A percentile compares a stretch with the other conserved stretches of the same genome.
phyloP scores from a whole-genome alignment of 2,329 filamentous ascomycete species.

The Diaporthe nobilis region DNA sequence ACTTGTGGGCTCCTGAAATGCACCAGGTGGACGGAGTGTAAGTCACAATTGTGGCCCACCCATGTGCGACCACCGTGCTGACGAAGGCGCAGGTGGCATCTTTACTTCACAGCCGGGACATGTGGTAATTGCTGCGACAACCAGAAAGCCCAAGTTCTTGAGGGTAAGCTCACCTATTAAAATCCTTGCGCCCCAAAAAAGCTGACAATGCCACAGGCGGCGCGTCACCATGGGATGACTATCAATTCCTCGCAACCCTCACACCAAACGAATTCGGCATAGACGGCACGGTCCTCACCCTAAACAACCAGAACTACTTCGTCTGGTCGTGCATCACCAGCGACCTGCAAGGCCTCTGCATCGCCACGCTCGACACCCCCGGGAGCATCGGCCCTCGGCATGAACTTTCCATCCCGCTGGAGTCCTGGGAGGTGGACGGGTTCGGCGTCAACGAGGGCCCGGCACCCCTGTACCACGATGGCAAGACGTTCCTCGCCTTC shows the following conservation, averaged over 20 bases:
- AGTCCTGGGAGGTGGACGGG: conserved; percentile 38
- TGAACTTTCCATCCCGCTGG: conserved; percentile 41
- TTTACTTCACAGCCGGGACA: conserved; percentile 36
- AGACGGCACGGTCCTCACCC: conserved; percentile 23
- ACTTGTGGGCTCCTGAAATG: conserved; percentile 42
- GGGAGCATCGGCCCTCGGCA: conserved; percentile 40
- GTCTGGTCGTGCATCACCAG: conserved; percentile 40
- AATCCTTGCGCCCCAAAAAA: not conserved
- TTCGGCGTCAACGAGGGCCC: conserved; percentile 21
- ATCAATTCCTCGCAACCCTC: not conserved
- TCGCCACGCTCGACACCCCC: conserved; percentile 39
- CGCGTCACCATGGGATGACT: conserved; percentile 9
- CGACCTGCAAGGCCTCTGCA: conserved; percentile 39
- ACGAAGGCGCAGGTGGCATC: not conserved
- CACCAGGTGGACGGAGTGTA: conserved; percentile 43
- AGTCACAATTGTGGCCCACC: rapidly evolving
- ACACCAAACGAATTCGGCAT: conserved; percentile 17
- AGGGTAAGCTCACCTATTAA: not conserved
- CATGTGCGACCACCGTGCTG: rapidly evolving
- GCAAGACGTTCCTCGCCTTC: conserved; percentile 42
- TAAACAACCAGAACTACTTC: conserved; percentile 35
- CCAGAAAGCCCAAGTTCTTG: conserved; percentile 8
- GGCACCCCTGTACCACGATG: conserved; percentile 39
- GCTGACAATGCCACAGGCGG: conserved; percentile 1
- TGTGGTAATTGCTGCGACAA: conserved; percentile 39